These are phyloP conservation scores for Colletotrichum lentis DNA, from an alignment of 2,329 filamentous ascomycete species.

Conservation along the genomic window DNA sequence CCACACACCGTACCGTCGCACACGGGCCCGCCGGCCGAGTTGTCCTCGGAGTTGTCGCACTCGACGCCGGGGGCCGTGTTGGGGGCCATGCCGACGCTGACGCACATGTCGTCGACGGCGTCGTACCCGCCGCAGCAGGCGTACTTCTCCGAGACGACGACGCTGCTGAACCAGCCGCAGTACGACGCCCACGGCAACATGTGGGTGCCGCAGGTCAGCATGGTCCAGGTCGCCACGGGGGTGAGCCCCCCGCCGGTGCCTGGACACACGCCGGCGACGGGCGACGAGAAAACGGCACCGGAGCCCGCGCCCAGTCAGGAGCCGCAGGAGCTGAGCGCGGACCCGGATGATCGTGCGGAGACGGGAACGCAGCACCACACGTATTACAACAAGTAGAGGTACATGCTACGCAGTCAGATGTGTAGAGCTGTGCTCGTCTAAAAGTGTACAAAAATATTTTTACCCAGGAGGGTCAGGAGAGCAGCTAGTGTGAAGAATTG, in stretches of 20 bases:
- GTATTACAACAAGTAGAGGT: constrained; percentile 28
- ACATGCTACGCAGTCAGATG: not conserved
- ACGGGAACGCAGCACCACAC: constrained; percentile 26
- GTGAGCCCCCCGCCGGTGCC: constrained; percentile 12
- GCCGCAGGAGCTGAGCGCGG: constrained; percentile 35
- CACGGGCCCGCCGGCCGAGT: constrained; percentile 43
- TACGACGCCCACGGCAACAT: constrained; percentile 46
- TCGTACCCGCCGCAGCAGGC: constrained; percentile 30
- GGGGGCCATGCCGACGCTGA: not conserved
- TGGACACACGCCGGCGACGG: constrained; percentile 31
- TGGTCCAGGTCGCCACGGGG: constrained; percentile 41
- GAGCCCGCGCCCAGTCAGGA: constrained; percentile 14
- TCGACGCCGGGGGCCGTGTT: not conserved
- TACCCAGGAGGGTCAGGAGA: not conserved
- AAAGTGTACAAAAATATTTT: too few relatives aligned
- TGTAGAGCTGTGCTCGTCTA: too few relatives aligned
- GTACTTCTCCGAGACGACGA: constrained; percentile 31
- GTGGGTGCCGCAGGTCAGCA: constrained; percentile 48
- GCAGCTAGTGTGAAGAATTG: not conserved
- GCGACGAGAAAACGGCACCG: constrained; percentile 16
- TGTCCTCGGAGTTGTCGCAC: constrained; percentile 39
- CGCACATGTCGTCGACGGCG: constrained; percentile 10
- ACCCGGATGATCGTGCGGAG: constrained; percentile 4
- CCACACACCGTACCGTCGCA: constrained; percentile 27
- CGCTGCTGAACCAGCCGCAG: constrained; percentile 41